These are phyloP conservation scores for Solanum bulbocastanum DNA, from an alignment of 257 asterid genomes.

Conservation along the genomic window DNA sequence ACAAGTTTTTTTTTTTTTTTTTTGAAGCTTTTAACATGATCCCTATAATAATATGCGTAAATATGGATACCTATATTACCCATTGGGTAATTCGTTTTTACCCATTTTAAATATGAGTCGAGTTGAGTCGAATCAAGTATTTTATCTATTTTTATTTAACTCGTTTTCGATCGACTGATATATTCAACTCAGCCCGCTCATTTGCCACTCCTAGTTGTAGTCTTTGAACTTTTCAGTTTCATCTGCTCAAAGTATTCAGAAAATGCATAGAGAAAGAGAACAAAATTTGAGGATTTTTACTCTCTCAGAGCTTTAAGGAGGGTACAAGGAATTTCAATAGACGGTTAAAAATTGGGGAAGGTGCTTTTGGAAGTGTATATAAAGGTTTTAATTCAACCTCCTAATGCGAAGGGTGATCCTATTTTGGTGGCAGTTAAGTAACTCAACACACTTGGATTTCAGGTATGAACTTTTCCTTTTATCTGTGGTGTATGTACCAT, in stretches of 20 bases:
- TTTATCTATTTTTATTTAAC: no score
- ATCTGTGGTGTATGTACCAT: not conserved
- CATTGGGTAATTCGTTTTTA: no score
- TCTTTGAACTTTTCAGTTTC: slow-evolving; percentile 16
- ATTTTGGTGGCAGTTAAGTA: slow-evolving; percentile 65
- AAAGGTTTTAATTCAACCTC: slow-evolving; percentile 45
- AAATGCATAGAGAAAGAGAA: slow-evolving; percentile 57
- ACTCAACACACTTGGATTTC: slow-evolving; percentile 59
- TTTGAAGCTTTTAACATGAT: no score
- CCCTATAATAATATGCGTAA: no score
- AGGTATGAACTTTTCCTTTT: slow-evolving; percentile 27
- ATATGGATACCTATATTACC: no score
- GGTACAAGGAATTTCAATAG: slow-evolving; percentile 60
- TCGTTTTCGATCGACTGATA: no score
- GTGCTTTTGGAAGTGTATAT: slow-evolving; percentile 87
- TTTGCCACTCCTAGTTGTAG: no score
- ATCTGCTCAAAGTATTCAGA: slow-evolving; percentile 42
- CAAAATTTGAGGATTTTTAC: slow-evolving; percentile 48
- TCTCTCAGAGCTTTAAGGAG: slow-evolving; percentile 53
- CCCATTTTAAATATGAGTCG: no score
- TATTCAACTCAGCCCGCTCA: no score
- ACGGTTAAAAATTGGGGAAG: slow-evolving; percentile 71
- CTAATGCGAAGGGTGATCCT: slow-evolving; percentile 25
- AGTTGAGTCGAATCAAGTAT: no score
- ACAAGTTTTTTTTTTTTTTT: no score